A percentile compares a stretch with the other conserved stretches of the same genome.
Evolutionary conservation across 2,329 filamentous ascomycete species (phyloP).

Genomic region (Clarireedia monteithiana): DNA sequence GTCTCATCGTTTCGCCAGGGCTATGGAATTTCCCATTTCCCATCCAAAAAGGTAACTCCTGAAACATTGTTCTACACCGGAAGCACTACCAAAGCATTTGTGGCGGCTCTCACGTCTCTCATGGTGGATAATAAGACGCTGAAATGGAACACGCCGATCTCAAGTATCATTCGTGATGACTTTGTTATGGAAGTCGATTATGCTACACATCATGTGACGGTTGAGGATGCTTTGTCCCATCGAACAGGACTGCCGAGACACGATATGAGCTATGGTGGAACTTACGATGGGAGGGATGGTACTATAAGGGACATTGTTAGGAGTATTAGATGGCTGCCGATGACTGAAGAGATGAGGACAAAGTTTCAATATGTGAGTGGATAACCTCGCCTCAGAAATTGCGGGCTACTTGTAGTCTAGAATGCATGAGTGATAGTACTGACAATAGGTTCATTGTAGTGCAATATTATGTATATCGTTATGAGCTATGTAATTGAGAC

Average conservation of each 20-base stretch:
- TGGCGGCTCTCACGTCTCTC: conserved; percentile 41
- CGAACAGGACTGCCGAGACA: conserved; percentile 42
- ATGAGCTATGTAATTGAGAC: conserved; percentile 40
- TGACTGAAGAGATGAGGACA: conserved; percentile 37
- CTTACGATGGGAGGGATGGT: conserved; percentile 28
- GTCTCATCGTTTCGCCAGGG: conserved; percentile 24
- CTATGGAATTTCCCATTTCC: conserved; percentile 32
- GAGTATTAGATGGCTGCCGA: conserved; percentile 38
- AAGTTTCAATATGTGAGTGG: conserved; percentile 35
- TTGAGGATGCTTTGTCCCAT: conserved; percentile 48
- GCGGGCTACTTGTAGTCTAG: too few species aligned
- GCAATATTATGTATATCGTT: conserved; percentile 42
- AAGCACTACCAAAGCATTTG: conserved; percentile 49
- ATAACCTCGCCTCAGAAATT: background rate
- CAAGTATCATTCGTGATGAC: conserved; percentile 40
- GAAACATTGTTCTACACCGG: conserved; percentile 47
- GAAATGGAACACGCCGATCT: conserved; percentile 41
- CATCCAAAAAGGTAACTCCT: conserved; percentile 33
- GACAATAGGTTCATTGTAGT: conserved; percentile 10
- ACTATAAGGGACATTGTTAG: conserved; percentile 30
- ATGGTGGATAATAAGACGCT: conserved; percentile 40
- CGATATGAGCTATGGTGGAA: conserved; percentile 31
- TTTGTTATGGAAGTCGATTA: conserved; percentile 42
- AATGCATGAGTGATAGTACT: background rate
- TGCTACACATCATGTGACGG: conserved; percentile 40